Base-by-base conservation (phyloP, 2,329 filamentous ascomycete genomes). In the Xylariales sp. region DNA sequence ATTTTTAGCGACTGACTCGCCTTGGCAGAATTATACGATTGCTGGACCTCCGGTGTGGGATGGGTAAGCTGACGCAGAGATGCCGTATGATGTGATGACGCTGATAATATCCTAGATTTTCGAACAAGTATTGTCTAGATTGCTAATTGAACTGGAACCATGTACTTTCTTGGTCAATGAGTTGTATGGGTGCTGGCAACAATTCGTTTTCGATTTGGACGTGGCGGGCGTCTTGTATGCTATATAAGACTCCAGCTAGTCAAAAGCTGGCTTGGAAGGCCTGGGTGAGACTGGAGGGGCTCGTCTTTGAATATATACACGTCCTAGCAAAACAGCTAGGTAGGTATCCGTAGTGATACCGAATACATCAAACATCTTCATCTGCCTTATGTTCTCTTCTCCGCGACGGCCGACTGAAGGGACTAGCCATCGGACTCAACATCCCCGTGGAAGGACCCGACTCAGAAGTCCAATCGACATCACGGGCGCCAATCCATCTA, bases 31-130 rank as follows among this genome's bases (percentile, higher is more conserved):
- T 48, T 81, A 81, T 62, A 78, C 73, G 0, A 77, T 81, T 39
- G 74, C 80, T 0, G 80, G 80, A 14, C 80, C 79, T 5, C 79
- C 77, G n/a, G 78, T 81, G 48, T 81, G 80, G 80, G 73, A 77
- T 18, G 78, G 78, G 76, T 81, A 67, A 75, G 74, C 62, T 18
- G 10, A 14, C 48, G 36, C 1, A n/a, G 2, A 16, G 5, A 57
- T 10, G 4, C 5, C 14, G 43, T 7, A 52, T 12, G 5, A 10
- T 9, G 45, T 34, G 7, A 16, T 16, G 18, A 8, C 54, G 39
- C 57, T 70, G 34, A 70, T 45, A 3, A 9, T 10, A 2, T 41
- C 3, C 32, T 23, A 70, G 70, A 28, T 63, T 70, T 53, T 34
- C 61, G 58, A 72, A 72, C 18, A 70, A 72, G n/a, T 72, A 71